These are phyloP conservation scores for Zostera marina DNA, from an alignment of 116 monocot genomes.

Conservation along the genomic window DNA sequence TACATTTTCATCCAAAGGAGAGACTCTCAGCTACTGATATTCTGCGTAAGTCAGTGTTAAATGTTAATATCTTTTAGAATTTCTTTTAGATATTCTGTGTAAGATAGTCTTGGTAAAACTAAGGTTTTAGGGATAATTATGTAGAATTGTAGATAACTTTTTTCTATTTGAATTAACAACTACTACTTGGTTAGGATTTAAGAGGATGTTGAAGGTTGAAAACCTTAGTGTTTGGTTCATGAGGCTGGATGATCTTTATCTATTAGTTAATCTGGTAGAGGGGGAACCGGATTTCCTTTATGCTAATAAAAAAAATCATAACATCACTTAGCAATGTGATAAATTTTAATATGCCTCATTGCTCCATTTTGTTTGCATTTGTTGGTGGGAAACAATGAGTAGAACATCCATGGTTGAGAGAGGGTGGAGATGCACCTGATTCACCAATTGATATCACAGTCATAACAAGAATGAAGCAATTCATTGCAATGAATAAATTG, in stretches of 20 bases:
- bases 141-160: no score
- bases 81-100: no score
- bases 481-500: conserved; percentile 56
- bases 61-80: no score
- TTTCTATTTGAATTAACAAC: no score
- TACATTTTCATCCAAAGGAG: conserved; percentile 30
- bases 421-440: conserved; percentile 49
- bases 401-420: conserved; percentile 56
- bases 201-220: no score
- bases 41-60: conserved; percentile 21
- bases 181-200: no score
- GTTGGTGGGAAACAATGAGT: conserved; percentile 3
- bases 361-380: not conserved
- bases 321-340: not conserved
- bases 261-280: not conserved
- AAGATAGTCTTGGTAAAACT: no score
- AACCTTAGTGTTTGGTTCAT: no score
- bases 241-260: not conserved
- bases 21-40: conserved; percentile 33
- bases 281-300: no score
- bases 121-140: no score
- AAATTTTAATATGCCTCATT: not conserved
- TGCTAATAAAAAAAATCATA: no score
- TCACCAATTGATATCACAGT: conserved; percentile 45
- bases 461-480: conserved; percentile 51